Evolutionary conservation across 352 stramenopile species (phyloP).

Genomic region (Phytophthora pistaciae): DNA sequence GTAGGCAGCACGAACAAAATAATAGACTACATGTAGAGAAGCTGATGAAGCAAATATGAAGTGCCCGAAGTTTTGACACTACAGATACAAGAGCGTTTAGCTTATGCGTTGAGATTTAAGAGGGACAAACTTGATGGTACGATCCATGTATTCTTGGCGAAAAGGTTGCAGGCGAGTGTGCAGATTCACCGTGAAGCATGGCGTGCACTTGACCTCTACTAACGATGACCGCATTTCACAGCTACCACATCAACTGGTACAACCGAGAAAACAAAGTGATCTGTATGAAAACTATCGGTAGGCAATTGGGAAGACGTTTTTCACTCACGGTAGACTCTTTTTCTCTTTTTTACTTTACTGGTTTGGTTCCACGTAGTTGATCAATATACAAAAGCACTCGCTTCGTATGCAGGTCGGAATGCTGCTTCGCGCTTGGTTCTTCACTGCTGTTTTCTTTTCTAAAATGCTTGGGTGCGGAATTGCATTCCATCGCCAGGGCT

Average conservation of each 20-base stretch:
- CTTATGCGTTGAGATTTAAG: no score
- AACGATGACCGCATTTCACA: not conserved
- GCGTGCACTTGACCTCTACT: not conserved
- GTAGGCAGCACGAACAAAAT: slow-evolving; percentile 14
- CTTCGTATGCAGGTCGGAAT: slow-evolving; percentile 28
- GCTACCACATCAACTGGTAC: not conserved
- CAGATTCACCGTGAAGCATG: no score
- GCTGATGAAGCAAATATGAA: not conserved
- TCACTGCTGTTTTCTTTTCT: slow-evolving; percentile 20
- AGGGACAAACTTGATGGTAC: no score
- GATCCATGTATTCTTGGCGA: not conserved
- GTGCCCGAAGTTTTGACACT: not conserved
- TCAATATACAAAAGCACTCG: slow-evolving; percentile 41
- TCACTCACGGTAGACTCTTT: slow-evolving; percentile 18
- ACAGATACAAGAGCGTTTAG: not conserved
- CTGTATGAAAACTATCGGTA: no score
- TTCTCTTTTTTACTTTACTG: slow-evolving; percentile 43
- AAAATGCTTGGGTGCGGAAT: slow-evolving; percentile 15
- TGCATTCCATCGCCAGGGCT: slow-evolving; percentile 21
- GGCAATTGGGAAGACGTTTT: not conserved
- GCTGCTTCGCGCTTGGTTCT: slow-evolving; percentile 15
- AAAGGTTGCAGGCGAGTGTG: no score
- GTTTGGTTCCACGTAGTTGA: slow-evolving; percentile 29
- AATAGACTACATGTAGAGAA: not conserved
- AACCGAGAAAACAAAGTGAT: not conserved